A percentile compares a stretch with the other conserved stretches of the same genome.
Evolutionary conservation across 2,329 filamentous ascomycete genomes (phyloP).

Genomic region (Botrytis byssoidea): DNA sequence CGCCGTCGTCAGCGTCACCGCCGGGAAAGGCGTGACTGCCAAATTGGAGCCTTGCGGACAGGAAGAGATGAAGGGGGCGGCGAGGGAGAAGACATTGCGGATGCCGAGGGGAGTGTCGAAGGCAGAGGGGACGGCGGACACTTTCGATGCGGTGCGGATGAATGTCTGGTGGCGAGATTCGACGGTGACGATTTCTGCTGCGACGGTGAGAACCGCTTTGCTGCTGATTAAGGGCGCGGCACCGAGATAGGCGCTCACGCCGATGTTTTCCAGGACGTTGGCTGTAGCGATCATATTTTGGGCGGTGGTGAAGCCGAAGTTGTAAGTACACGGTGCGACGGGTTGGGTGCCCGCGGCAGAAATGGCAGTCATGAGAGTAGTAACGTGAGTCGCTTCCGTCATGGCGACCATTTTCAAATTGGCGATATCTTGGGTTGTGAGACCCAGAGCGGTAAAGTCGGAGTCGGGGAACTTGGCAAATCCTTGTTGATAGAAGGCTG

Average conservation of each 20-base stretch:
- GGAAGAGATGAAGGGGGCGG: constrained; percentile 67
- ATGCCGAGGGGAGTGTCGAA: constrained; percentile 70
- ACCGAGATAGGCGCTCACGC: constrained; percentile 70
- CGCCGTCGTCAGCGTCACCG: constrained; percentile 50
- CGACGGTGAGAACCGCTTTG: constrained; percentile 60
- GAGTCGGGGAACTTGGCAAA: constrained; percentile 64
- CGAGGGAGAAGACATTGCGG: constrained; percentile 69
- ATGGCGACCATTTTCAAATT: constrained; percentile 61
- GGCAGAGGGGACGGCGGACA: constrained; percentile 61
- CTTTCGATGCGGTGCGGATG: constrained; percentile 59
- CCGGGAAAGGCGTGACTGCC: constrained; percentile 61
- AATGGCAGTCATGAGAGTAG: constrained; percentile 58
- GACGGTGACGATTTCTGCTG: constrained; percentile 69
- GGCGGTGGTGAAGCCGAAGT: constrained; percentile 67
- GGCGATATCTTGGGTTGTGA: constrained; percentile 52
- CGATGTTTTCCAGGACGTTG: constrained; percentile 68
- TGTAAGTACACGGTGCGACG: constrained; percentile 68
- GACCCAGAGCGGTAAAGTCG: constrained; percentile 64
- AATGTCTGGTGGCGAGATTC: constrained; percentile 74
- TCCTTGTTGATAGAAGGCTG: constrained; percentile 68
- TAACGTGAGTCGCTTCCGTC: constrained; percentile 64
- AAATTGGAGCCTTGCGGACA: constrained; percentile 67
- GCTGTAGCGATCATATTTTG: constrained; percentile 67
- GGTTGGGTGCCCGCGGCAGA: constrained; percentile 62
- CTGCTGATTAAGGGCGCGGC: constrained; percentile 64